phyloP scores from a whole-genome alignment of 805 yeast species.

The Starmerella bombicola region DNA sequence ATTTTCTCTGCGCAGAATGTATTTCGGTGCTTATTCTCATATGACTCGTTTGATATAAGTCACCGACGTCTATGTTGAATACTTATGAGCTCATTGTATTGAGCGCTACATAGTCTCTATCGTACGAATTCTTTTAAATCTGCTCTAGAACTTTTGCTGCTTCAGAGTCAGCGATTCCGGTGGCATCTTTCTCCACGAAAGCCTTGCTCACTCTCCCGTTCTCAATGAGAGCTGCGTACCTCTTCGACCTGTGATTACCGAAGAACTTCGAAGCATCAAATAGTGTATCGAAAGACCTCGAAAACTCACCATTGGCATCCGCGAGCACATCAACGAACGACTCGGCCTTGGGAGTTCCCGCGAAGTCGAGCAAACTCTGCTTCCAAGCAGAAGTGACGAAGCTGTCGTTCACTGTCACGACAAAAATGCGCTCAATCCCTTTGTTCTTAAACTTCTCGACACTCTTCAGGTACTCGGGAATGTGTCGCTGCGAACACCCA shows the following conservation, averaged over 20 bases:
- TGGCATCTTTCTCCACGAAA: constrained; percentile 72
- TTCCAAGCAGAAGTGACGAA: constrained; percentile 80
- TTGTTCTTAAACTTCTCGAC: constrained; percentile 43
- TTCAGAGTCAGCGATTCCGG: constrained; percentile 41
- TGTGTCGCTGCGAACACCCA: constrained; percentile 58
- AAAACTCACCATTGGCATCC: constrained; percentile 68
- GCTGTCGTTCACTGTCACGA: constrained; percentile 75
- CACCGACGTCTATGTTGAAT: too few species aligned
- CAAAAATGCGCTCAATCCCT: constrained; percentile 51
- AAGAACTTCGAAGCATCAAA: constrained; percentile 69
- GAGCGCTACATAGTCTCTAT: too few species aligned
- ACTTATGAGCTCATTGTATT: too few species aligned
- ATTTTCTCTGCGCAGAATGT: too few species aligned
- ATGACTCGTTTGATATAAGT: too few species aligned
- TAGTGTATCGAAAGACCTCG: constrained; percentile 47
- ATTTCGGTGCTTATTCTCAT: too few species aligned
- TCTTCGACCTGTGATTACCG: constrained; percentile 61
- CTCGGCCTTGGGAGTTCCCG: constrained; percentile 19
- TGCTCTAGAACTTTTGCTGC: constrained; percentile 25
- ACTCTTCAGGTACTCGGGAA: constrained; percentile 57
- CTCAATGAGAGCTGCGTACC: constrained; percentile 65
- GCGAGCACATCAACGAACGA: constrained; percentile 48
- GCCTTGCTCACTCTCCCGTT: constrained; percentile 57
- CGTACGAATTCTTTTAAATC: too few species aligned
- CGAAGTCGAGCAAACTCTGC: constrained; percentile 27